These are phyloP conservation scores for Harrya chromipes DNA, from an alignment of 768 basidiomycete genomes.

Conservation along the genomic window DNA sequence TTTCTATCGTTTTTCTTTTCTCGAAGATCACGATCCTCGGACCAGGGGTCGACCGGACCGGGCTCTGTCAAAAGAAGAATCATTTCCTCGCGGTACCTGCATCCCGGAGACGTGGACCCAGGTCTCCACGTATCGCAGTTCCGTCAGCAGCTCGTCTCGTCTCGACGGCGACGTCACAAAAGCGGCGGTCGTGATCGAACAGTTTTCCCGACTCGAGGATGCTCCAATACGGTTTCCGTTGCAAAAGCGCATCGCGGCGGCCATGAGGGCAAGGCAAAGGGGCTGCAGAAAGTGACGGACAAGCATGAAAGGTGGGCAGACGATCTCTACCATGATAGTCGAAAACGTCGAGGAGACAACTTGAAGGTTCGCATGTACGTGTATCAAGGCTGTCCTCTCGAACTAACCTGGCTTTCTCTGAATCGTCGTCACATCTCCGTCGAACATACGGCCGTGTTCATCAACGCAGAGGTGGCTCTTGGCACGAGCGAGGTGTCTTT, in stretches of 20 bases:
- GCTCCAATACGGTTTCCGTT: slow-evolving; percentile 15
- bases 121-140: neutral
- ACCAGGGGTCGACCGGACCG: slow-evolving; percentile 18
- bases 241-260: slow-evolving; percentile 4
- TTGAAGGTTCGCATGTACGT: too few species aligned
- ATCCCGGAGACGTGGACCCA: slow-evolving; percentile 20
- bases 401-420: too few species aligned
- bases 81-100: slow-evolving; percentile 7
- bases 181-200: slow-evolving; percentile 15
- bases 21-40: slow-evolving; percentile 18
- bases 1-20: neutral
- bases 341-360: too few species aligned
- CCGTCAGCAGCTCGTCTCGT: neutral
- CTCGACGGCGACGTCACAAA: slow-evolving; percentile 15
- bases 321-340: slow-evolving; percentile 11
- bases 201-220: slow-evolving; percentile 11
- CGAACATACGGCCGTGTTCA: too few species aligned
- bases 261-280: slow-evolving; percentile 14
- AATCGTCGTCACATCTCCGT: too few species aligned
- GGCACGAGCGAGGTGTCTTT: too few species aligned
- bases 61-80: neutral
- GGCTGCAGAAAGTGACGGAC: slow-evolving; percentile 6
- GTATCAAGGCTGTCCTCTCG: too few species aligned
- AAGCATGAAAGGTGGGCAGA: slow-evolving; percentile 17
- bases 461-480: too few species aligned